These are phyloP conservation scores for Wickerhamiella spandovensis DNA, from an alignment of 805 yeast species.

Conservation along the genomic window DNA sequence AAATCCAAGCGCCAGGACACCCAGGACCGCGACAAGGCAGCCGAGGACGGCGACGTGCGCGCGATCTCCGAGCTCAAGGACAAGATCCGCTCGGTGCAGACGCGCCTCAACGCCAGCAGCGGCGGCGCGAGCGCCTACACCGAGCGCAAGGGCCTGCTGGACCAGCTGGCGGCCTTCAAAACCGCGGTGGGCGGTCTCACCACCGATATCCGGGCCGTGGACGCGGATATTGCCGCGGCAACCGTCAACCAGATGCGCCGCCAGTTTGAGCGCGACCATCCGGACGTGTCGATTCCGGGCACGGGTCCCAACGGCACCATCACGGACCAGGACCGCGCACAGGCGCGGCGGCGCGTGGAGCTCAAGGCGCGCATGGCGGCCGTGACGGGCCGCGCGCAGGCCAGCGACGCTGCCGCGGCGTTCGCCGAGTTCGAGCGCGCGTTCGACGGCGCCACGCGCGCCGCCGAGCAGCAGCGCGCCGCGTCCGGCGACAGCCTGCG, in stretches of 20 bases:
- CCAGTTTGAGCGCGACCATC: conserved; percentile 45
- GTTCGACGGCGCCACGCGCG: conserved; percentile 38
- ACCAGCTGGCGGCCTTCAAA: conserved; percentile 47
- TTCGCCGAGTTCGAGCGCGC: conserved; percentile 42
- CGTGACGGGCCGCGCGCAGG: conserved; percentile 65
- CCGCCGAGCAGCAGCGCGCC: conserved; percentile 40
- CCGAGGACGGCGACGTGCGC: conserved; percentile 30
- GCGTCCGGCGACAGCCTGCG: conserved; percentile 46
- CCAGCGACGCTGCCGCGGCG: conserved; percentile 30
- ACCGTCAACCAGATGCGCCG: conserved; percentile 52
- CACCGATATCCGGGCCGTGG: conserved; percentile 46
- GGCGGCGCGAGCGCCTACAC: conserved; percentile 16
- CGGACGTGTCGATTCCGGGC: conserved; percentile 58
- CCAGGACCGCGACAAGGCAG: conserved; percentile 33
- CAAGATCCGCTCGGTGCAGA: conserved; percentile 38
- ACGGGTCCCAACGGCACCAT: conserved; percentile 79
- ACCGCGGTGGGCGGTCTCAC: conserved; percentile 64
- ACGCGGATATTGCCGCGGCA: conserved; percentile 51
- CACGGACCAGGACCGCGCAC: conserved; percentile 70
- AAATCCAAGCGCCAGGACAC: conserved; percentile 31
- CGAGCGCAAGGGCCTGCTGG: conserved; percentile 32
- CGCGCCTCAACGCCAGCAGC: conserved; percentile 19
- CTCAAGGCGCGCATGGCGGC: conserved; percentile 85
- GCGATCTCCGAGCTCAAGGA: conserved; percentile 54
- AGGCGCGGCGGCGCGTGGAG: conserved; percentile 66